Base-by-base conservation (phyloP, 768 basidiomycete species). In the Favolaschia claudopus region DNA sequence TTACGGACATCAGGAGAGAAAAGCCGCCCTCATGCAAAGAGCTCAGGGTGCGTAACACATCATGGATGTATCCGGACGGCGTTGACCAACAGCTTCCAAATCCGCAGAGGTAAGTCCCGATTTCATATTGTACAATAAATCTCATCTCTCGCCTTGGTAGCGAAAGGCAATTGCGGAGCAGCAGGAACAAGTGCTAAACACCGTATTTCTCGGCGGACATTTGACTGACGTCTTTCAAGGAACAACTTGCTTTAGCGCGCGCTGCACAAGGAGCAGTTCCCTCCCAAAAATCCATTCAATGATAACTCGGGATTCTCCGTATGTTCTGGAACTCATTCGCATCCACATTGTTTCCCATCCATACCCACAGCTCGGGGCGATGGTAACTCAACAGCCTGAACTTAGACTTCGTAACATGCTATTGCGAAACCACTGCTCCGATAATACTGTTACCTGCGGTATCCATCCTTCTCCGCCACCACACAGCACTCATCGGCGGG, bases 31-130 rank as follows among this genome's bases (percentile, higher is more conserved):
- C 4, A 70, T 88, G 59, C 75, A 76, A 46, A 76, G 79, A 50
- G 85, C 84, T 51, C 77, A 79, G 83, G 86, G 87, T 86, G 70
- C 55, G 82, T 74, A 45, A 27, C 17, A 32, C 50, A n/a, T 20
- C 0, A 22, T 17, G 38, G 27, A 22, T 42, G 43, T 53, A 29
- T 20, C 50, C 14, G 27, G 34, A 17, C 27, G 19, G n/a, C 27
- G 28, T 28, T 40, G n/a, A 24, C 20, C 52, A 20, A 50, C 47
- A 55, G 33, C 44, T 29, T 44, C 38, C 39, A 25, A 27, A 29
- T n/a, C 47, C 42, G 46, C 43, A 64, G 63, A 60, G 55, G 63
- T 60, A 29, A 10, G 29, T 28, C 24, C 9, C 15, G 19, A 19
- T 20, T 24, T n/a, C 12, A 13, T 14, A 10, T 33, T 33, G 22